Evolutionary conservation across 2,329 filamentous ascomycete species (phyloP).

Genomic region (Microdochium trichocladiopsis): DNA sequence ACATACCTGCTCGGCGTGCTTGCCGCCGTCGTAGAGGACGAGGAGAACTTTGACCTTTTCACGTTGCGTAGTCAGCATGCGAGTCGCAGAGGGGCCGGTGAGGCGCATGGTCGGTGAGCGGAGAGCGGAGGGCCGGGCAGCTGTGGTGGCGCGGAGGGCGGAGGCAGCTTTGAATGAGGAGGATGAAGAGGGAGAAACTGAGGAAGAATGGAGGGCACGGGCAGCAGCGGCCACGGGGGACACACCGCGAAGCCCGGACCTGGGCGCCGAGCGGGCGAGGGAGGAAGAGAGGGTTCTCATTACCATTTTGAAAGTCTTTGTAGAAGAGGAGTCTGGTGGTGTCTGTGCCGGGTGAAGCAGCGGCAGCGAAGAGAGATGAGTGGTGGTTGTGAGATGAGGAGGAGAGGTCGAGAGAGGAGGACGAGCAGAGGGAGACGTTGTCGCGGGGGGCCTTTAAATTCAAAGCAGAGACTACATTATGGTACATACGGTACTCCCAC

Average conservation of each 20-base stretch:
- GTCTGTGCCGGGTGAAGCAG: not conserved
- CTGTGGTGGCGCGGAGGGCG: not conserved
- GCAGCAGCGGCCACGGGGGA: no score
- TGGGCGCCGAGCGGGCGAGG: not conserved
- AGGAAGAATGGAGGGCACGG: not conserved
- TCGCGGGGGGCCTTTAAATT: not conserved
- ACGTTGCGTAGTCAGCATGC: slow-evolving; percentile 45
- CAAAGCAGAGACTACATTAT: no score
- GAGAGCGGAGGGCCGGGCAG: not conserved
- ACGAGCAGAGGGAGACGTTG: not conserved
- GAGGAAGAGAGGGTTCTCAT: not conserved
- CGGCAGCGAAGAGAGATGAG: not conserved
- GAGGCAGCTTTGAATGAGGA: not conserved
- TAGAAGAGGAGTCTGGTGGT: no score
- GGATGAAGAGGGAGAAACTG: not conserved
- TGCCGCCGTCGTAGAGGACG: slow-evolving; percentile 85
- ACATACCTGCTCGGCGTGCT: slow-evolving; percentile 79
- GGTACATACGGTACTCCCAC: no score
- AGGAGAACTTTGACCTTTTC: slow-evolving; percentile 89
- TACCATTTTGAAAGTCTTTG: not conserved
- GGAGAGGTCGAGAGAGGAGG: not conserved
- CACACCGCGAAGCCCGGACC: not conserved
- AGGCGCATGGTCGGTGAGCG: not conserved
- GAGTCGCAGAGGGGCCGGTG: slow-evolving; percentile 31
- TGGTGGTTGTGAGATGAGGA: not conserved